Percentiles rank a stretch among this genome's conserved stretches.
Conservation (phyloP, 202 grass and related monocot genomes). For the Hordeum pubiflorum region DNA sequence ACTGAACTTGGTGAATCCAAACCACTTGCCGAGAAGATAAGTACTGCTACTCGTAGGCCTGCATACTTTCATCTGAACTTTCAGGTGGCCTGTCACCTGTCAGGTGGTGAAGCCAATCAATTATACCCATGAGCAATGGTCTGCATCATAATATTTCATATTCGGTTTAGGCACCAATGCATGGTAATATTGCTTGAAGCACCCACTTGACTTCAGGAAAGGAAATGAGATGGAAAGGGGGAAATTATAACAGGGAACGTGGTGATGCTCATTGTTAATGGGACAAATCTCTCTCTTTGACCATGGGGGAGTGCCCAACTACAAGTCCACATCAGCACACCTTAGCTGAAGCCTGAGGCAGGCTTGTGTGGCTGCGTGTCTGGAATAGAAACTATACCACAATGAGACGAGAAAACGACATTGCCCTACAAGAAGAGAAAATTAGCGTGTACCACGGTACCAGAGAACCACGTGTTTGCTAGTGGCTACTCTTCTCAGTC, state of each 20-base stretch:
- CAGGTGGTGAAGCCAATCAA: neutral
- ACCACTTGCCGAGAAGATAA: neutral
- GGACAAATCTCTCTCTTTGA: neutral
- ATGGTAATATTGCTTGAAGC: too few relatives aligned
- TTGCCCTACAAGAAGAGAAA: neutral
- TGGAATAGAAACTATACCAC: neutral
- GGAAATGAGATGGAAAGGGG: neutral
- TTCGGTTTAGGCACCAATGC: neutral
- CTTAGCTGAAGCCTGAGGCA: neutral
- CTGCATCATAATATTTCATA: neutral
- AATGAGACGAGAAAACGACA: neutral
- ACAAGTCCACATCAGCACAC: neutral
- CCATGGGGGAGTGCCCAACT: neutral
- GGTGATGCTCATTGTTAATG: neutral
- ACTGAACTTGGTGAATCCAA: neutral
- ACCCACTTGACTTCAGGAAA: neutral
- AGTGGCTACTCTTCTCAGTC: neutral
- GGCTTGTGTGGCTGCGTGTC: neutral
- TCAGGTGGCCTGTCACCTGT: neutral
- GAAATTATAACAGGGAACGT: neutral
- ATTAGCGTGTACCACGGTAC: neutral
- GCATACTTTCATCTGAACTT: neutral
- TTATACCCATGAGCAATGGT: neutral
- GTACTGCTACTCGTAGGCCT: neutral
- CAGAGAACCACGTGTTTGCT: neutral